Evolutionary conservation across 805 yeast species (phyloP), one percentile per base, ranked within the genome.

Genomic region (Lipomyces mesembrius): DNA sequence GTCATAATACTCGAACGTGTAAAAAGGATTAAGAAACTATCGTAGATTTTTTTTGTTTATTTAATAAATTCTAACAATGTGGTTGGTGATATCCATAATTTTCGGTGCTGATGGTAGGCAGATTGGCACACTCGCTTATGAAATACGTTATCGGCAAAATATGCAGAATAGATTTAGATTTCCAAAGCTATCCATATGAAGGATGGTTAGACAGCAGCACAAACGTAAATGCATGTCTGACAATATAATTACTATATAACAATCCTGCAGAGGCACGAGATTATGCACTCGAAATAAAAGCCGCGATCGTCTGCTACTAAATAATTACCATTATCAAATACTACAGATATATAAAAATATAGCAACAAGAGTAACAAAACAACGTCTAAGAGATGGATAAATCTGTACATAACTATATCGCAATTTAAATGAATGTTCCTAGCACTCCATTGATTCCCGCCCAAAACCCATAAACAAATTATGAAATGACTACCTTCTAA

Each of bases 371-470:
- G 9, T 17, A 43, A 43, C 49, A 43, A n/a, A 17, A 43, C 20
- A 43, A 43, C 22, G 22, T 43, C 49, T 43, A 43, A n/a, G 22
- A n/a, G 49, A 43, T 43, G 22, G 20, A 6, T n/a, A n/a, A 43
- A 43, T 17, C 20, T 43, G 49, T 43, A 43, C 49, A 17, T n/a
- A 17, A 43, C 12, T 43, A 43, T 43, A n/a, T 22, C 49, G 49
- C 49, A 17, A 43, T 5, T 6, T 17, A 43, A 43, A 43, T 43
- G 49, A 43, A 43, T 43, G 49, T 43, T 43, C 49, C 49, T 6
- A n/a, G 49, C 22, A 43, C 49, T 43, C 49, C 49, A 43, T 43
- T 43, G n/a, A n/a, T 17, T 43, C 49, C 20, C 49, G 49, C 49
- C 49, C 49, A 43, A 43, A 43, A 17, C 49, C 49, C 22, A 17